These are phyloP conservation scores for Termitomyces sp. DNA, from an alignment of 768 basidiomycete genomes.

Conservation along the genomic window DNA sequence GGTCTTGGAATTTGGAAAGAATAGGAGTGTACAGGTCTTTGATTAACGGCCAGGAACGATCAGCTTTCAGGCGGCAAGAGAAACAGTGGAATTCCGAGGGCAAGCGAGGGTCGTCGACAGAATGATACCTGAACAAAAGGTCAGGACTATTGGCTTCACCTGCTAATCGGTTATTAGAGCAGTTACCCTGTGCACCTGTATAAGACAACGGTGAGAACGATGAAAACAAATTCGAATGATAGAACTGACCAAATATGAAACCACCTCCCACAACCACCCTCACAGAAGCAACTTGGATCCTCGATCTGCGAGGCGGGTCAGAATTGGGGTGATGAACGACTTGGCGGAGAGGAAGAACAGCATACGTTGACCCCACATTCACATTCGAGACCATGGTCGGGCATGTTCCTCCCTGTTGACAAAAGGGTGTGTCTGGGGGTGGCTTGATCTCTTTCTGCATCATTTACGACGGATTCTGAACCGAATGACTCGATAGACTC, in stretches of 20 bases:
- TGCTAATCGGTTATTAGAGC: not conserved
- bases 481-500: conserved; percentile 40
- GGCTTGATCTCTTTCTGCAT: conserved; percentile 10
- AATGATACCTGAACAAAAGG: conserved; percentile 53
- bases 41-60: conserved; percentile 69
- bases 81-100: conserved; percentile 67
- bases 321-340: not conserved
- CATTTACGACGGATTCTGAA: conserved; percentile 1
- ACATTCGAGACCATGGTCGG: conserved; percentile 51
- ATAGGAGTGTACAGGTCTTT: conserved; percentile 55
- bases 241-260: conserved; percentile 66
- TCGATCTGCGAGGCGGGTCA: conserved; percentile 38
- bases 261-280: conserved; percentile 71
- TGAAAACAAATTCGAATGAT: not conserved
- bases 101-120: conserved; percentile 50
- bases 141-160: not conserved
- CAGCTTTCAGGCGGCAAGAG: conserved; percentile 67
- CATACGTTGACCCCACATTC: conserved; percentile 64
- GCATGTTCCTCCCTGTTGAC: conserved; percentile 10
- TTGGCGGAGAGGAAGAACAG: conserved; percentile 23
- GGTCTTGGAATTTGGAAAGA: conserved; percentile 60
- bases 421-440: conserved; percentile 12
- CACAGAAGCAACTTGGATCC: conserved; percentile 58
- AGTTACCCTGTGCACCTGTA: conserved; percentile 59
- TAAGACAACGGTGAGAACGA: not conserved